Conservation (phyloP, 2,329 filamentous ascomycete species). For the Monosporascus sp. region DNA sequence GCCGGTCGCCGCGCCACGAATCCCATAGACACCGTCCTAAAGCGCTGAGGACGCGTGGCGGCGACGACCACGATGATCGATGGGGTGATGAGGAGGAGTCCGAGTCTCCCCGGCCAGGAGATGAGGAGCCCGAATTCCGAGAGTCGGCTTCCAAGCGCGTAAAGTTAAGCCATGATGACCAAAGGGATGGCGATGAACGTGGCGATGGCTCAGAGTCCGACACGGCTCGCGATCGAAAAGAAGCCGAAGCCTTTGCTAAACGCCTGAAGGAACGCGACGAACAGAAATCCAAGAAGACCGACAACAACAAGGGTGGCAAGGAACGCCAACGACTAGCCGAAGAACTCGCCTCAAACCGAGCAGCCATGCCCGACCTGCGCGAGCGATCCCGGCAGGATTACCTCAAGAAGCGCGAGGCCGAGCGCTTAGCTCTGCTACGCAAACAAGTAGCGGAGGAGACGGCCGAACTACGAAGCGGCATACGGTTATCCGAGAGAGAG, state of each 20-base stretch:
- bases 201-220: slow-evolving; percentile 53
- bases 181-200: slow-evolving; percentile 15
- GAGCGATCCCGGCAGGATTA: slow-evolving; percentile 87
- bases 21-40: slow-evolving; percentile 29
- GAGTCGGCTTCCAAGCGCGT: slow-evolving; percentile 68
- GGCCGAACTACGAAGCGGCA: slow-evolving; percentile 71
- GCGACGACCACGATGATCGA: slow-evolving; percentile 62
- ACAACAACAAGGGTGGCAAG: slow-evolving; percentile 51
- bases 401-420: slow-evolving; percentile 83
- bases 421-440: slow-evolving; percentile 78
- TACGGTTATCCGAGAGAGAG: slow-evolving; percentile 69
- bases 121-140: slow-evolving; percentile 54
- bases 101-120: slow-evolving; percentile 39
- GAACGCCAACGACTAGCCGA: slow-evolving; percentile 60
- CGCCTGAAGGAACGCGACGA: slow-evolving; percentile 68
- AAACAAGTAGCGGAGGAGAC: slow-evolving; percentile 89
- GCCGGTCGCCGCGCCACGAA: slow-evolving; percentile 26
- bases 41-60: slow-evolving; percentile 37
- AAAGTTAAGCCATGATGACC: slow-evolving; percentile 52
- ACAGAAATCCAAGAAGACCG: slow-evolving; percentile 62
- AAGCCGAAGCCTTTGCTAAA: slow-evolving; percentile 76
- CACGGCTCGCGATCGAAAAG: slow-evolving; percentile 61
- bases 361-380: slow-evolving; percentile 74
- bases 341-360: slow-evolving; percentile 60
- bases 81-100: slow-evolving; percentile 73